phyloP scores from a whole-genome alignment of 2,329 filamentous ascomycete species.

The Monosporascus sp. region DNA sequence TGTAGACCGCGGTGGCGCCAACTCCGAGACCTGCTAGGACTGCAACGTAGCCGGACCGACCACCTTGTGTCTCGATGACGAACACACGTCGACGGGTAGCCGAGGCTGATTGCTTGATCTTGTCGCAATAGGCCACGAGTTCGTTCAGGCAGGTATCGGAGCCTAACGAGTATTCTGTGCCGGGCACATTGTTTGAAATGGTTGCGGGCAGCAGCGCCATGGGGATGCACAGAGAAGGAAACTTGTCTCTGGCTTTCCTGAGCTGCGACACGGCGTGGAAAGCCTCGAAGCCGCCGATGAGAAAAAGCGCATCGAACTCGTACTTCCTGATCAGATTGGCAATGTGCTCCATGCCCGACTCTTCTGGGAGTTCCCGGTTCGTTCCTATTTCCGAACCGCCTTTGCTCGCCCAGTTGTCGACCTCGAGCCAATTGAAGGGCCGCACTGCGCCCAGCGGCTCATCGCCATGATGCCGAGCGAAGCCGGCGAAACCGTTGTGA shows the following conservation, averaged over 20 bases:
- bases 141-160: slow-evolving; percentile 97
- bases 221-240: slow-evolving; percentile 84
- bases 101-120: slow-evolving; percentile 94
- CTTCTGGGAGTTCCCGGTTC: slow-evolving; percentile 84
- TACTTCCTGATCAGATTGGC: slow-evolving; percentile 80
- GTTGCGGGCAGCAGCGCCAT: slow-evolving; percentile 91
- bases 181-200: slow-evolving; percentile 97
- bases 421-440: slow-evolving; percentile 85
- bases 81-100: slow-evolving; percentile 91
- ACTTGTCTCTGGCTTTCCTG: slow-evolving; percentile 70
- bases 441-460: slow-evolving; percentile 77
- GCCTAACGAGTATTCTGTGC: slow-evolving; percentile 93
- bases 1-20: slow-evolving; percentile 89
- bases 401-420: slow-evolving; percentile 91
- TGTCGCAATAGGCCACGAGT: slow-evolving; percentile 90
- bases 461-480: slow-evolving; percentile 85
- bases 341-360: slow-evolving; percentile 76
- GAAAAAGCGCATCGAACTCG: slow-evolving; percentile 84
- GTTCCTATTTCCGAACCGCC: slow-evolving; percentile 97
- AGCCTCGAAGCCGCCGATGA: slow-evolving; percentile 93
- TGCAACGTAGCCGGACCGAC: slow-evolving; percentile 87
- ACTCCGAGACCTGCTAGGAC: slow-evolving; percentile 88
- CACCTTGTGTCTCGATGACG: slow-evolving; percentile 96
- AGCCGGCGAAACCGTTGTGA: slow-evolving; percentile 93
- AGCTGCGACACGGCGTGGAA: slow-evolving; percentile 90